Conservation (phyloP, 2,329 filamentous ascomycete species). For the Lithohypha guttulata region DNA sequence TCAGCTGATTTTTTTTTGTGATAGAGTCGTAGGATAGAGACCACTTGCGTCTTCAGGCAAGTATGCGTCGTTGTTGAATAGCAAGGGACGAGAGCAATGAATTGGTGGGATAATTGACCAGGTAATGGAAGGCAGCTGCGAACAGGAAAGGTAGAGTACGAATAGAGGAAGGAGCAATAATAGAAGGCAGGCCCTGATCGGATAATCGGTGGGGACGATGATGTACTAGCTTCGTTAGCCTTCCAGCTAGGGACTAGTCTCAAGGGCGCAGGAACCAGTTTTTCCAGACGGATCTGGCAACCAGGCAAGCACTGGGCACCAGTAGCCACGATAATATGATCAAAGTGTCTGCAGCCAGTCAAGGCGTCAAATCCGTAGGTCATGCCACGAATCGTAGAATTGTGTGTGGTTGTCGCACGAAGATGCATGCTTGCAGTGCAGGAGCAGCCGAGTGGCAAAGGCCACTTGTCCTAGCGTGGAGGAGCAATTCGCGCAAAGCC, state of each 20-base stretch:
- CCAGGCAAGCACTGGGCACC: no score
- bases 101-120: not conserved
- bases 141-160: conserved; percentile 8
- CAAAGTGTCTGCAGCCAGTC: no score
- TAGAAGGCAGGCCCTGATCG: no score
- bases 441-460: conserved; percentile 2
- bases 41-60: conserved; percentile 6
- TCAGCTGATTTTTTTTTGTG: conserved; percentile 8
- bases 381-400: conserved; percentile 3
- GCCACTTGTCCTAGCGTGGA: not conserved
- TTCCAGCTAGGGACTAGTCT: not conserved
- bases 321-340: no score
- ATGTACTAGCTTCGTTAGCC: no score
- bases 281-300: no score
- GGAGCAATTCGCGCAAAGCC: not conserved
- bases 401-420: conserved; percentile 2
- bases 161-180: conserved; percentile 10
- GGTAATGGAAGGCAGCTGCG: conserved; percentile 7
- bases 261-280: conserved; percentile 1
- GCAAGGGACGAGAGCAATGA: not conserved
- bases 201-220: no score
- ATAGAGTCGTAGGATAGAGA: not conserved
- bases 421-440: conserved; percentile 2
- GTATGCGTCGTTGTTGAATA: not conserved
- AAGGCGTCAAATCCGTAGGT: not conserved